Conservation (phyloP, 2,329 filamentous ascomycete species). For the Xylariaceae sp. region DNA sequence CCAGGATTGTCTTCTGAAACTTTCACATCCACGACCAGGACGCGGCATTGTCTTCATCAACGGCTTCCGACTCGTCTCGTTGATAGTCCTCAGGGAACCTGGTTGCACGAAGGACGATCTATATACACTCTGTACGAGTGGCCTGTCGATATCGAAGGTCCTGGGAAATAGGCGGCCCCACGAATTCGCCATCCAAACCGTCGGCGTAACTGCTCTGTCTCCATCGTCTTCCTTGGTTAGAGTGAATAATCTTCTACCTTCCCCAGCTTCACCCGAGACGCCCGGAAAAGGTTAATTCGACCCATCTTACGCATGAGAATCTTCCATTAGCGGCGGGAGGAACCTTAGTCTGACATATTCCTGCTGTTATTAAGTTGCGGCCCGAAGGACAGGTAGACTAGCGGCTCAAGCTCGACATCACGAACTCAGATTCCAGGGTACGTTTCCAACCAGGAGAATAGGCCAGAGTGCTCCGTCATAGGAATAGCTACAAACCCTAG, state of each 20-base stretch:
- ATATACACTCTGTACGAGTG: conserved; percentile 14
- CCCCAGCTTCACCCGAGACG: conserved; percentile 7
- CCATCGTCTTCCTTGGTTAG: conserved; percentile 13
- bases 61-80: conserved; percentile 13
- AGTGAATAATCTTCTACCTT: conserved; percentile 8
- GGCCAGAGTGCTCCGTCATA: conserved; percentile 1
- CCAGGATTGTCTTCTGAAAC: conserved; percentile 18
- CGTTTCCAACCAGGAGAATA: conserved; percentile 4
- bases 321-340: conserved; percentile 9
- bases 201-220: conserved; percentile 16
- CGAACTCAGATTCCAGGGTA: conserved; percentile 4
- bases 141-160: conserved; percentile 18
- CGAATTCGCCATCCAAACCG: conserved; percentile 22
- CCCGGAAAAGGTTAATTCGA: conserved; percentile 17
- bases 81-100: conserved; percentile 12
- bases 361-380: conserved; percentile 6
- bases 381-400: conserved; percentile 9
- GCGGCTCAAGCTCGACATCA: conserved; percentile 3
- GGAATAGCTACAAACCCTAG: conserved; percentile 1
- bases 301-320: conserved; percentile 5
- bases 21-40: conserved; percentile 24
- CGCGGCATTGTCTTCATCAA: conserved; percentile 18
- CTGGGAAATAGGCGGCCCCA: conserved; percentile 23
- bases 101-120: conserved; percentile 14
- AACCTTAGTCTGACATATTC: conserved; percentile 10